Evolutionary conservation across 306 rosid species (phyloP), one percentile per base, ranked within the genome.

Genomic region (Quercus parvula): DNA sequence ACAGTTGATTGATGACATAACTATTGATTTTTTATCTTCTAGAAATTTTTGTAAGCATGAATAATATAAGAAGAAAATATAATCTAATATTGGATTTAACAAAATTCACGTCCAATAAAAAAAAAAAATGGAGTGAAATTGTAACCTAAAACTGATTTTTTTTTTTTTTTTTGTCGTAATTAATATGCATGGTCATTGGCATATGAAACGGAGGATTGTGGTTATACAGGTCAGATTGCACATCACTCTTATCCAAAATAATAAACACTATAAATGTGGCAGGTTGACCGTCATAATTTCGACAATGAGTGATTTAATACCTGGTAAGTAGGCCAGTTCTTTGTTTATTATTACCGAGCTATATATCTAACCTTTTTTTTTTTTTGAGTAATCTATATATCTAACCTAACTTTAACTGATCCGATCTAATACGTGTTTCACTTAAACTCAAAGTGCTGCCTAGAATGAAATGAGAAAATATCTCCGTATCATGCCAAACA

Each of bases 221-320:
- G 73, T 15, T 51, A 52, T 49, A 58, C n/a, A 71, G 64, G 66
- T 78, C 31, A 55, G 55, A 38, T 83, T 30, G 72, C 35, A 62
- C 66, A 49, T 30, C 35, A 14, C 35, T 76, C 3, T 49, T 19
- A 35, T 35, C 71, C 78, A 11, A 69, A 67, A 33, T 4, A 68
- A 78, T 18, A 56, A n/a, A 62, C 28, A 30, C 20, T 6, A 64
- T 5, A 28, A 64, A 64, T 30, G 71, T 18, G 24, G 33, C 51
- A 3, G 35, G 51, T 27, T 31, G 5, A 6, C 25, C 5, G 13
- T 49, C 28, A 57, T 11, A 58, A 24, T 25, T 67, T 74, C 15
- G 24, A 55, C 24, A 67, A 56, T 24, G 61, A 74, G 38, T 70
- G 52, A 28, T 33, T 3, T 10, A 24, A 61, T 31, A 18, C 70